Percentiles rank a stretch among this genome's conserved stretches.
These are phyloP conservation scores for Wickerhamiella kazuoi DNA, from an alignment of 805 yeast genomes.

Conservation along the genomic window DNA sequence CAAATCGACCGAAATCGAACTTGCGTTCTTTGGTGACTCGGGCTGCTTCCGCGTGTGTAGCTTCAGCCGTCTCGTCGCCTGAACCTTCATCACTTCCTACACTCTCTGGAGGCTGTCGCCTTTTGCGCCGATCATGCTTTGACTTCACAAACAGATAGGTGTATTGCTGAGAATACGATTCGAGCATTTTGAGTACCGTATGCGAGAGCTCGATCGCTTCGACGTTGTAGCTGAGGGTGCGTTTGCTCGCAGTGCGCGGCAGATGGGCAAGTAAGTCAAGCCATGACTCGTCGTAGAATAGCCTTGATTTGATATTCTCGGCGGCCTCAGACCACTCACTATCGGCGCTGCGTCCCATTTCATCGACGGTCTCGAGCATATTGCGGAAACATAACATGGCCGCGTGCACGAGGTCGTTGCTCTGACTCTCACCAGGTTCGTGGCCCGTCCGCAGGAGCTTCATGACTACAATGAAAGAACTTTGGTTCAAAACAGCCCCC, in stretches of 20 bases:
- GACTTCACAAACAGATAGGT: conserved; percentile 31
- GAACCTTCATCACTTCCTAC: conserved; percentile 8
- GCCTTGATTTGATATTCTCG: conserved; percentile 40
- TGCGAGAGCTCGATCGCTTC: conserved; percentile 49
- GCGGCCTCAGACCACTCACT: conserved; percentile 36
- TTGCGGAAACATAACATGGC: conserved; percentile 51
- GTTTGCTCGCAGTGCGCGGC: conserved; percentile 45
- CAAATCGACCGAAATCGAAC: conserved; percentile 29
- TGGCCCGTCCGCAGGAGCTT: conserved; percentile 24
- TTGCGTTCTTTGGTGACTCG: conserved; percentile 28
- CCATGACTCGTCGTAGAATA: conserved; percentile 52
- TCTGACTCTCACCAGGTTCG: conserved; percentile 20
- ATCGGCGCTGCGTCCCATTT: conserved; percentile 24
- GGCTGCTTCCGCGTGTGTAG: conserved; percentile 19
- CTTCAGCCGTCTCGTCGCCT: conserved; percentile 12
- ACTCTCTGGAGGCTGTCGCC: conserved; percentile 8
- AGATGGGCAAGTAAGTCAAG: conserved; percentile 38
- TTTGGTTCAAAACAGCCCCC: conserved; percentile 37
- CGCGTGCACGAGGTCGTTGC: conserved; percentile 51
- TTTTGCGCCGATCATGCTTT: conserved; percentile 24
- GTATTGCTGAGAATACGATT: conserved; percentile 42
- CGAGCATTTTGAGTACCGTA: conserved; percentile 47
- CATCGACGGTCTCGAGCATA: conserved; percentile 30
- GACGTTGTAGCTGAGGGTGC: conserved; percentile 43
- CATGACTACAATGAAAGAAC: conserved; percentile 37